These are phyloP conservation scores for Tylopilus subfusipes DNA, from an alignment of 768 basidiomycete genomes.

Conservation along the genomic window DNA sequence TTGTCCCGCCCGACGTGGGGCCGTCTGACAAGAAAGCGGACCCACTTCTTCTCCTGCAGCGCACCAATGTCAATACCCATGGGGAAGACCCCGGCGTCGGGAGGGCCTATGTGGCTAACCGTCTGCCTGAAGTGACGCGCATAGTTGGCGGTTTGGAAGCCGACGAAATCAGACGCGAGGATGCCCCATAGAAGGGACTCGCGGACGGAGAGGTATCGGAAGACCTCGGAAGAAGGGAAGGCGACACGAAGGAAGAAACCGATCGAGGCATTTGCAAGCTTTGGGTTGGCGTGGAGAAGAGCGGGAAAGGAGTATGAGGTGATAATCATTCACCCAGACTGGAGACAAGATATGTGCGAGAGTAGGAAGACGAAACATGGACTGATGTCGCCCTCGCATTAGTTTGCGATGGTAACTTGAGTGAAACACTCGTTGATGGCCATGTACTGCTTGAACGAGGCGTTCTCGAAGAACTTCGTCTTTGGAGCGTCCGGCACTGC, in stretches of 20 bases:
- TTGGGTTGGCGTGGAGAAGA: constrained; percentile 81
- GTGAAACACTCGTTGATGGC: constrained; percentile 91
- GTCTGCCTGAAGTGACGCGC: constrained; percentile 85
- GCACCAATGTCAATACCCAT: too few species aligned
- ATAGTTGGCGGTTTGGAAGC: constrained; percentile 85
- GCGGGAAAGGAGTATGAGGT: constrained; percentile 90
- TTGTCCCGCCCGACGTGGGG: too few species aligned
- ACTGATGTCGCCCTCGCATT: constrained; percentile 87
- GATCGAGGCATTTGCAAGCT: constrained; percentile 46
- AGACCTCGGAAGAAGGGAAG: too few species aligned
- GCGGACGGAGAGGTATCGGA: too few species aligned
- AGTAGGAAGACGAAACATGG: neutral
- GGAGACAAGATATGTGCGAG: neutral
- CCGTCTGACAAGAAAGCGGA: too few species aligned
- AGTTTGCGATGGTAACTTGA: constrained; percentile 71
- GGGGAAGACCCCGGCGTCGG: too few species aligned
- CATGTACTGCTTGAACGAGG: constrained; percentile 79
- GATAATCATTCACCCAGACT: constrained; percentile 94
- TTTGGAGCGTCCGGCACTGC: constrained; percentile 85
- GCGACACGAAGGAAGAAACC: constrained; percentile 96
- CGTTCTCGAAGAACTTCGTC: constrained; percentile 75
- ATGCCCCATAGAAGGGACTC: too few species aligned
- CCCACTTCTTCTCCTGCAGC: too few species aligned
- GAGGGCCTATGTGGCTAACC: constrained; percentile 76
- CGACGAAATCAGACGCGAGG: too few species aligned